phyloP scores from a whole-genome alignment of 2,329 filamentous ascomycete genomes.

The Nothopassalora personata region DNA sequence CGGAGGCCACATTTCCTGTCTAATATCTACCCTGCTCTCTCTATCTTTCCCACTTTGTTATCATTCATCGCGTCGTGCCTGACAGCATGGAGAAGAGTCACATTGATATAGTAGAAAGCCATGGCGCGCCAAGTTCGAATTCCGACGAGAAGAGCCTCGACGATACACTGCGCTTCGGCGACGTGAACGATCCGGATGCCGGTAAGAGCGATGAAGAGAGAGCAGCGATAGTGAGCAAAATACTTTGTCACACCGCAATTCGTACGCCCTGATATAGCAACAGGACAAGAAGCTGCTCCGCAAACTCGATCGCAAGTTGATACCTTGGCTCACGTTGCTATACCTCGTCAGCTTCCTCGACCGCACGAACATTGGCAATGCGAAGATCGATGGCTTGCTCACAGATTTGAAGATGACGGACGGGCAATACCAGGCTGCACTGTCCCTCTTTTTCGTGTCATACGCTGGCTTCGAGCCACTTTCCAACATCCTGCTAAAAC shows the following conservation, averaged over 20 bases:
- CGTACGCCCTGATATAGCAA: background rate
- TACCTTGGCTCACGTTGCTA: constrained; percentile 64
- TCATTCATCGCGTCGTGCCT: background rate
- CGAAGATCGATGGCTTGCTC: constrained; percentile 51
- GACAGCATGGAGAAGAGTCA: constrained; percentile 3
- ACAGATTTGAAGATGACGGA: constrained; percentile 56
- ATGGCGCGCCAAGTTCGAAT: constrained; percentile 3
- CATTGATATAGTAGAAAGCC: constrained; percentile 1
- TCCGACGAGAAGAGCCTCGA: constrained; percentile 11
- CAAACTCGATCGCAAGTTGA: constrained; percentile 57
- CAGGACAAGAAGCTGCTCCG: constrained; percentile 59
- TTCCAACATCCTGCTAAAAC: constrained; percentile 75
- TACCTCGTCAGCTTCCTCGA: constrained; percentile 69
- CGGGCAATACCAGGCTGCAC: constrained; percentile 62
- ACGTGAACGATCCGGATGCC: constrained; percentile 53
- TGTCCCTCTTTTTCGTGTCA: constrained; percentile 83
- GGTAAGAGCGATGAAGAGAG: constrained; percentile 60
- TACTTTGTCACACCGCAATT: background rate
- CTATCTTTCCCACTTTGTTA: background rate
- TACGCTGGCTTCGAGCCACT: constrained; percentile 74
- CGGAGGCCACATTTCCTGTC: background rate
- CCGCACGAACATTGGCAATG: constrained; percentile 73
- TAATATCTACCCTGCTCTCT: background rate
- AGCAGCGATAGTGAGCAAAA: constrained; percentile 52
- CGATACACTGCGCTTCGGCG: constrained; percentile 1